phyloP scores from a whole-genome alignment of 129 eudicot species.

The Artemisia tridentata region DNA sequence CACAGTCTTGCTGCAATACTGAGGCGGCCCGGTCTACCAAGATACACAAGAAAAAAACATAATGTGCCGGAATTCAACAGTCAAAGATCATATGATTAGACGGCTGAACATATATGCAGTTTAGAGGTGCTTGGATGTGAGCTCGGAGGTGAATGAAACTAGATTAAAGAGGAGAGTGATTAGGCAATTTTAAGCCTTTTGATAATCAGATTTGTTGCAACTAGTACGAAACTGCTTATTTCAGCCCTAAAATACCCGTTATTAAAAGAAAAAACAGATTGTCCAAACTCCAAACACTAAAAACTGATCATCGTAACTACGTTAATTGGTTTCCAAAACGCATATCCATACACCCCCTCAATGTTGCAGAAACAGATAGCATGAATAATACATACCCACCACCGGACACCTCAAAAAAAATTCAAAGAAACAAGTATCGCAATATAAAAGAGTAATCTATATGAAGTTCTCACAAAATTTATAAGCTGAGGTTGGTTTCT shows the following conservation, averaged over 20 bases:
- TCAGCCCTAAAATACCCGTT: not conserved
- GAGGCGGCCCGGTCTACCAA: conserved; percentile 76
- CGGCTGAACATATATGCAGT: not conserved
- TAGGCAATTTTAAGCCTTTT: not conserved
- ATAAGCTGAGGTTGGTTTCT: not conserved
- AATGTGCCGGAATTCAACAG: not conserved
- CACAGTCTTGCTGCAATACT: conserved; percentile 70
- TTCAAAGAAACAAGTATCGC: not conserved
- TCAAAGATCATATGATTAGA: not conserved
- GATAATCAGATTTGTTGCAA: not conserved
- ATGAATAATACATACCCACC: not conserved
- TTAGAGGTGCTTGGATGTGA: not conserved
- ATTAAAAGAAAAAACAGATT: no score
- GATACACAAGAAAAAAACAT: conserved; percentile 2
- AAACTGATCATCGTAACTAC: not conserved
- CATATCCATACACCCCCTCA: not conserved
- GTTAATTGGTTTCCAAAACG: not conserved
- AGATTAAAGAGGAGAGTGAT: not conserved
- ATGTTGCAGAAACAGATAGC: not conserved
- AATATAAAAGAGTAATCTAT: not conserved
- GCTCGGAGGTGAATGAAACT: not conserved
- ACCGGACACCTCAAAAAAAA: not conserved
- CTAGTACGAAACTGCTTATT: not conserved
- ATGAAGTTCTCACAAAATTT: not conserved
- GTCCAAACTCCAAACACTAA: no score